Percentiles rank a stretch among this genome's conserved stretches.
phyloP scores from a whole-genome alignment of 2,329 filamentous ascomycete genomes.

The Penicillium capsulatum region DNA sequence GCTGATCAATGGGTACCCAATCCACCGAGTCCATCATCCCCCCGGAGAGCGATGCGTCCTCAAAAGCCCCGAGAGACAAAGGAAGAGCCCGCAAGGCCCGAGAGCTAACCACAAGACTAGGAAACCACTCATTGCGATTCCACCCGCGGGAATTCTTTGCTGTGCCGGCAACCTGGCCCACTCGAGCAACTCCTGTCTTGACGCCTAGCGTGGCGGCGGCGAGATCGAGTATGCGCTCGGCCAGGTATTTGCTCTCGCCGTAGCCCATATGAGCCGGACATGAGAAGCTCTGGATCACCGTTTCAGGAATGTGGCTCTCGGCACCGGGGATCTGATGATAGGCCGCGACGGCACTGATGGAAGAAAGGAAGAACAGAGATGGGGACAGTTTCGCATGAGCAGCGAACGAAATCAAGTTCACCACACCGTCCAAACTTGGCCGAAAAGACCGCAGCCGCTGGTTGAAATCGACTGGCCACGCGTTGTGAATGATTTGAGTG shows the following conservation, averaged over 20 bases:
- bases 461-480: constrained; percentile 15
- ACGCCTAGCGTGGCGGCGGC: constrained; percentile 15
- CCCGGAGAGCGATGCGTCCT: too few species aligned
- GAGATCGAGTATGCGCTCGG: constrained; percentile 24
- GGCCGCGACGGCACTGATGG: constrained; percentile 2
- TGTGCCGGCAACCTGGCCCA: constrained; percentile 30
- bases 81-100: constrained; percentile 6
- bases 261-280: constrained; percentile 20
- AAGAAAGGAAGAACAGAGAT: constrained; percentile 9
- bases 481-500: constrained; percentile 7
- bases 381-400: not conserved
- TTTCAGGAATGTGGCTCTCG: not conserved
- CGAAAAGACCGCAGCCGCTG: constrained; percentile 6
- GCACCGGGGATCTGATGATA: not conserved
- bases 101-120: constrained; percentile 10
- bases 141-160: constrained; percentile 1
- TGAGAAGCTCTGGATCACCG: too few species aligned
- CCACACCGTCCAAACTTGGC: constrained; percentile 5
- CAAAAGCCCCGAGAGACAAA: not conserved
- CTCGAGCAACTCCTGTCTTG: constrained; percentile 16
- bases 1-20: not conserved
- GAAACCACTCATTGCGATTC: constrained; percentile 14
- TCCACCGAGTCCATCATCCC: not conserved
- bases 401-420: constrained; percentile 5
- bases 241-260: constrained; percentile 25